Evolutionary conservation across 2,329 filamentous ascomycete genomes (phyloP), one percentile per base, ranked within the genome.

Genomic region (Dothideomycetes sp.): DNA sequence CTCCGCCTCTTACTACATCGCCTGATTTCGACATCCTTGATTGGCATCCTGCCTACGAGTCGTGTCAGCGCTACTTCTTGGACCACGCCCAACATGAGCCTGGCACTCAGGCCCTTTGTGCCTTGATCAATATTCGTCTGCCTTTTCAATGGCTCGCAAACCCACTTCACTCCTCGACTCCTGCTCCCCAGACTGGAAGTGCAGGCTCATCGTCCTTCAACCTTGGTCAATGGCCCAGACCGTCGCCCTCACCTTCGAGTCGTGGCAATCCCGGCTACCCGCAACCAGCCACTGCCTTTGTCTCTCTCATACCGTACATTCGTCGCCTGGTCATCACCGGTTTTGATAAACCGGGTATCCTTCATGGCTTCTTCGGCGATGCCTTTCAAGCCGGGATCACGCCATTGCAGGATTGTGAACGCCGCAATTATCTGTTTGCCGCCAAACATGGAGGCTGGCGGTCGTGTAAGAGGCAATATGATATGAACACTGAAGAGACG

Each of bases 361-460:
- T 98, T 44, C 85, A 94, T 55, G 87, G 87, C 9, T 94, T 95
- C 65, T 98, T 96, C 52, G 91, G 91, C n/a, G 84, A 95, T 48
- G 82, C 94, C 56, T 98, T 88, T 84, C 62, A 68, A 24, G 68
- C 73, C 15, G 91, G 91, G 2, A 72, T 96, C 36, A 83, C 87
- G 0, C 77, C 79, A 9, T 68, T 95, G 43, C 84, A 94, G 55
- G 85, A 95, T 58, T 80, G 83, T 47, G 91, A 98, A 62, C 75
- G 91, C 37, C 76, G 86, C 41, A 98, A 98, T 58, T 98, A 91
- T 57, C 73, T 98, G 24, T 96, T 96, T 57, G 85, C 89, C 0
- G 85, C 88, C 10, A 98, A 96, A 66, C 91, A 85, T 54, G 83
- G 84, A 18, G 85, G 77, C 37, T 96, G 91, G 89, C 72, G 86